Percentiles rank a stretch among this genome's conserved stretches.
phyloP scores from a whole-genome alignment of 148 eudicot genomes.

The Chenopodium berlandieri region DNA sequence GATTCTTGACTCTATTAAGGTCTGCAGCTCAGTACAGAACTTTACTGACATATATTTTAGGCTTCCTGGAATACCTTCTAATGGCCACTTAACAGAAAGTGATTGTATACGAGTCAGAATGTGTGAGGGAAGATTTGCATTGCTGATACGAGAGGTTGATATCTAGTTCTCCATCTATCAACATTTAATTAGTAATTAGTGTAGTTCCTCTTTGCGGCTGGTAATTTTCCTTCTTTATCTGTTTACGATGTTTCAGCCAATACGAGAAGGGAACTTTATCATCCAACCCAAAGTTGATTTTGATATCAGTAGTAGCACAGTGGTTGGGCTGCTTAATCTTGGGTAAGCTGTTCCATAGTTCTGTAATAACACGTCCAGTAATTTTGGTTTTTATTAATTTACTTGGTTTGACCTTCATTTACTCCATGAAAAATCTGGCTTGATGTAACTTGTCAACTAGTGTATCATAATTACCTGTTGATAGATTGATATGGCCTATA shows the following conservation, averaged over 20 bases:
- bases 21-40: slow-evolving; percentile 90
- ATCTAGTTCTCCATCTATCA: not conserved
- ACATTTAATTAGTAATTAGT: not conserved
- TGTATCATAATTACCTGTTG: not conserved
- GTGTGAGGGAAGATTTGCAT: slow-evolving; percentile 96
- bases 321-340: slow-evolving; percentile 95
- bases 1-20: slow-evolving; percentile 76
- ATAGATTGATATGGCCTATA: not conserved
- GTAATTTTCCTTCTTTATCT: slow-evolving; percentile 2
- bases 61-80: slow-evolving; percentile 85
- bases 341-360: slow-evolving; percentile 52
- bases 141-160: slow-evolving; percentile 91
- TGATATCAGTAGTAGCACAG: slow-evolving; percentile 91
- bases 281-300: slow-evolving; percentile 99
- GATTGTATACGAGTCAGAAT: slow-evolving; percentile 96
- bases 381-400: not conserved
- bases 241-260: slow-evolving; percentile 54
- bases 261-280: slow-evolving; percentile 91
- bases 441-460: not conserved
- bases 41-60: slow-evolving; percentile 82
- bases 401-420: not conserved
- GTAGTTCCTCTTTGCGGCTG: not conserved
- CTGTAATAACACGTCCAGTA: not conserved
- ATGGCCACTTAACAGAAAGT: slow-evolving; percentile 80
- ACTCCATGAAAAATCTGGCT: not conserved